Evolutionary conservation across 768 basidiomycete genomes (phyloP).

Genomic region (Pleurotus cornucopiae): DNA sequence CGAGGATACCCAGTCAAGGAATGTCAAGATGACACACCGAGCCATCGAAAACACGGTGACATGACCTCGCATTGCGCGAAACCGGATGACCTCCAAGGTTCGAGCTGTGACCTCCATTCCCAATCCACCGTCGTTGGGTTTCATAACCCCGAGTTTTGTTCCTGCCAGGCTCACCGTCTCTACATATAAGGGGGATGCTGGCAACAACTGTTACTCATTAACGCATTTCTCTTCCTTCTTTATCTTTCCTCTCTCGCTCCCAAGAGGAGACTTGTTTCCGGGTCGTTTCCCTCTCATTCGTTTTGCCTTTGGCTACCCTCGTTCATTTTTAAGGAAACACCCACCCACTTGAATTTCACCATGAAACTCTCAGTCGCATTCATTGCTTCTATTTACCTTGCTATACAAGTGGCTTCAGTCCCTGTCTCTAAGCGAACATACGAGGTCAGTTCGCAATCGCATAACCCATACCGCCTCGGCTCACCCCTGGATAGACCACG

Average conservation of each 20-base stretch:
- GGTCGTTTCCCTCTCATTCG: neutral
- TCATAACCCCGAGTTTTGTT: no score
- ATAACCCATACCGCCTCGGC: no score
- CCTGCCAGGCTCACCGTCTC: no score
- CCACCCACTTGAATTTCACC: neutral
- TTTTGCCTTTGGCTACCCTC: neutral
- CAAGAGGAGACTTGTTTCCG: conserved; percentile 2
- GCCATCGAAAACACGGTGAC: neutral
- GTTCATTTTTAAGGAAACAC: neutral
- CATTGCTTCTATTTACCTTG: neutral
- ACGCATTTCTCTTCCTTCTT: neutral
- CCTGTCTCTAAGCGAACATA: conserved; percentile 5
- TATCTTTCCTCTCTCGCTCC: neutral
- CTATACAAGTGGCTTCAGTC: neutral
- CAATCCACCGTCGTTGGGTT: no score
- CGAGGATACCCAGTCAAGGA: neutral
- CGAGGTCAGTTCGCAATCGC: neutral
- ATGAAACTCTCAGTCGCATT: conserved; percentile 5
- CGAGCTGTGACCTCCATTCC: neutral
- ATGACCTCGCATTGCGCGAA: neutral
- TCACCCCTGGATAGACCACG: no score
- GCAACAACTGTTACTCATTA: neutral
- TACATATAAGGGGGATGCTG: neutral
- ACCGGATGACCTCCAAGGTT: neutral
- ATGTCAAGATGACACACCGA: neutral